Evolutionary conservation across 73 alveolate species (phyloP), one percentile per base, ranked within the genome.

Genomic region (Paraurostyla sp.): DNA sequence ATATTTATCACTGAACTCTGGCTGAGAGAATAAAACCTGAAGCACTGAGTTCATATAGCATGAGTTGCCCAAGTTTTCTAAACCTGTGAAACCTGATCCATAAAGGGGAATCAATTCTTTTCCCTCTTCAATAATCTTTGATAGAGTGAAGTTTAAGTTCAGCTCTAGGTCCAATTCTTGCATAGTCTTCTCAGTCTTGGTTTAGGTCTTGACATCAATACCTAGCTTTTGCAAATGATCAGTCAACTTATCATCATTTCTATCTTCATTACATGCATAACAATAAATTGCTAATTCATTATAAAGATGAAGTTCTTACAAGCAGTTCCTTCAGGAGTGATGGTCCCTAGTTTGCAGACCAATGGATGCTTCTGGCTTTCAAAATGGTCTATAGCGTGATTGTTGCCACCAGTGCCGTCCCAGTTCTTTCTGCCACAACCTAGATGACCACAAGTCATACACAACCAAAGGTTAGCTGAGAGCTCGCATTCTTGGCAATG

Each of bases 301-400:
- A 25, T 18, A 60, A 9, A 13, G 40, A 27, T 22, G 4, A 23
- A 52, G n/a, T 13, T 30, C 75, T 78, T 78, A 68, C 97, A 94
- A 30, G 99, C 99, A 43, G 93, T 96, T 35, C 99, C 99, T 84
- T 98, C 99, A 27, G 99, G 99, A 13, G 99, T 99, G 86, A 99
- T 99, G 16, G 99, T 99, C 6, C 99, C 99, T 38, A 99, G 89
- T 94, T 99, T 99, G 87, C 97, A 99, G 13, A 98, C 99, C 43
- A 98, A 69, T 30, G 98, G 97, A 93, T 98, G 99, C 32, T 88
- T 59, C 0, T 97, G 85, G 16, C 78, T 89, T 68, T 97, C 84
- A 85, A 76, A 87, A 85, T 98, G 99, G 38, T 80, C 98, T 20
- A 97, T 92, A 7, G 99, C 99, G 75, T 98, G 99, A 56, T 95